Evolutionary conservation across 2,329 filamentous ascomycete species (phyloP).

Genomic region (Ambrosiella cleistominuta): DNA sequence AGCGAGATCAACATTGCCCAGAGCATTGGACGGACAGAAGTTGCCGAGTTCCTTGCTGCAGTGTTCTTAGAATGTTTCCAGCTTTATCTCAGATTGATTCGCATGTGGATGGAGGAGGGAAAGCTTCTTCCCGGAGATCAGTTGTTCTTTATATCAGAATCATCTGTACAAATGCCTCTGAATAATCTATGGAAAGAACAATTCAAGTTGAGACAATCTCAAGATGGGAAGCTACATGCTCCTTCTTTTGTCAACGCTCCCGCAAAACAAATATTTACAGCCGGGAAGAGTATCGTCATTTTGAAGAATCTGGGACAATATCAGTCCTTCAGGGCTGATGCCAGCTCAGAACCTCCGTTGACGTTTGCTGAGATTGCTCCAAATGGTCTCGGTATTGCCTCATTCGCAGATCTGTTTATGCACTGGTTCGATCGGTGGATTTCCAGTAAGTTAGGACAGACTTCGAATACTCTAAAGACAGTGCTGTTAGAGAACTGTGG

Average conservation of each 20-base stretch:
- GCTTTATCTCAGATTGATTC: constrained; percentile 64
- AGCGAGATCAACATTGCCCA: constrained; percentile 53
- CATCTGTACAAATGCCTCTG: constrained; percentile 36
- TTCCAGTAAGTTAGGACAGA: constrained; percentile 51
- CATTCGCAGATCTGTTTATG: constrained; percentile 60
- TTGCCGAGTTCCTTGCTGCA: constrained; percentile 45
- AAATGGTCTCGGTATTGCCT: constrained; percentile 31
- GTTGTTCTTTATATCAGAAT: constrained; percentile 57
- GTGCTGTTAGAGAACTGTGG: constrained; percentile 53
- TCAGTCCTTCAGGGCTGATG: constrained; percentile 20
- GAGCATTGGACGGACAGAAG: constrained; percentile 41
- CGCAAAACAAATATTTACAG: constrained; percentile 58
- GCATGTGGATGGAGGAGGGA: constrained; percentile 70
- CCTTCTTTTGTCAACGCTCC: constrained; percentile 59
- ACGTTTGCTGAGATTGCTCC: constrained; percentile 40
- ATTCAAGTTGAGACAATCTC: constrained; percentile 47
- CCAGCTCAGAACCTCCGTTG: constrained; percentile 27
- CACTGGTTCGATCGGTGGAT: constrained; percentile 61
- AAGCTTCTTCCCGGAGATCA: constrained; percentile 46
- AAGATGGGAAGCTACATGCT: constrained; percentile 43
- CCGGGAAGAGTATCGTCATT: constrained; percentile 76
- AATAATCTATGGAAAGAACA: constrained; percentile 59
- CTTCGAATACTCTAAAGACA: constrained; percentile 46
- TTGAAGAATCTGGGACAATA: constrained; percentile 52
- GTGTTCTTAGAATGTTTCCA: constrained; percentile 70